Evolutionary conservation across 495 filamentous ascomycete species (phyloP), one percentile per base, ranked within the genome.

Genomic region (Xylaria grammica): DNA sequence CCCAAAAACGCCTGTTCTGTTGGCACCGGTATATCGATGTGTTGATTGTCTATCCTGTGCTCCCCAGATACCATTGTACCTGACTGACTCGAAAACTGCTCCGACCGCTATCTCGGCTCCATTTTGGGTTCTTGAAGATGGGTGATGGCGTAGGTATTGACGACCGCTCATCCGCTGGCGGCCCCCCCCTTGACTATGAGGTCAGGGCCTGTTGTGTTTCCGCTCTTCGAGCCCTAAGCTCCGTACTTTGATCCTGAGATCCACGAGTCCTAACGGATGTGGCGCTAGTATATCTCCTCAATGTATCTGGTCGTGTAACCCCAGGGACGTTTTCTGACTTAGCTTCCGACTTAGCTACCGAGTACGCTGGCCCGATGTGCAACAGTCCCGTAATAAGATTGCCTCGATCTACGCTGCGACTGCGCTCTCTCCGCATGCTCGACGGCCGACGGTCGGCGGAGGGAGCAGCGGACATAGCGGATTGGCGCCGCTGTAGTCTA

Each of bases 401-500:
- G 62, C 69, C 69, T 40, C 65, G 69, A 29, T 80, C 75, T 30
- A 72, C 58, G 60, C 66, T 74, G 10, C 62, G 64, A 27, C 69
- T 69, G 7, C 71, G 62, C 32, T 69, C 66, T 34, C 71, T 66
- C 17, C 63, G 53, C 20, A 55, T 38, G 46, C 68, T 70, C 15
- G 67, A 26, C 6, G 60, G 56, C 7, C 68, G 59, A 60, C 57
- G 49, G 29, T 62, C 30, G 17, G 45, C 36, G 17, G 38, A 36
- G 61, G 65, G 45, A 50, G 55, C 77, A 10, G 80, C 70, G 20
- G 85, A 86, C 22, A 84, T 67, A 63, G 78, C 85, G 0, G 89
- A 88, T 11, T 76, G 66, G 26, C 84, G 82, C 29, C 86, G 79
- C 34, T 84, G 79, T 72, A 87, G 75, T 49, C 85, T 77, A 24